phyloP scores from a whole-genome alignment of 805 yeast species.

The Saccharomyces eubayanus region DNA sequence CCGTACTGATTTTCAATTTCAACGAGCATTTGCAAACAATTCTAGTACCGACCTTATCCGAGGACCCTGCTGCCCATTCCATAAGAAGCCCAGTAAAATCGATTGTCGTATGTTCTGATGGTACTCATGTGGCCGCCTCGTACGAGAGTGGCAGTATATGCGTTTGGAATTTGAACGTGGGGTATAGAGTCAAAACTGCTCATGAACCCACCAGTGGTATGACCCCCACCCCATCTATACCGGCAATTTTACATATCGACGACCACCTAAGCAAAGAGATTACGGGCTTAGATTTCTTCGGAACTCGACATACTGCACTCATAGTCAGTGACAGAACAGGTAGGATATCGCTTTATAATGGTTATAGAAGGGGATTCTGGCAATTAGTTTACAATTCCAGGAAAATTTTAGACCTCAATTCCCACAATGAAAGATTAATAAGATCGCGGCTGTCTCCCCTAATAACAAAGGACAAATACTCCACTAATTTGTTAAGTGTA shows the following conservation, averaged over 20 bases:
- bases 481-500: conserved; percentile 17
- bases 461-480: not conserved
- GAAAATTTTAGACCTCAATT: conserved; percentile 6
- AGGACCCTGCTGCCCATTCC: conserved; percentile 2
- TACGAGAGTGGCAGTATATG: conserved; percentile 53
- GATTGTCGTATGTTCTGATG: conserved; percentile 58
- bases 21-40: conserved; percentile 48
- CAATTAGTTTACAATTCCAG: conserved; percentile 19
- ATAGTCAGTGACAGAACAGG: conserved; percentile 51
- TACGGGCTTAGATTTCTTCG: conserved; percentile 39
- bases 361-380: conserved; percentile 38
- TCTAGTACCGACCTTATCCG: conserved; percentile 14
- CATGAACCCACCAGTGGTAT: conserved; percentile 8
- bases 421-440: conserved; percentile 10
- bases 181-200: conserved; percentile 19
- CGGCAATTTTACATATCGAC: conserved; percentile 26
- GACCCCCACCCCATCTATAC: conserved; percentile 5
- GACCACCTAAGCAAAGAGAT: conserved; percentile 33
- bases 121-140: conserved; percentile 62
- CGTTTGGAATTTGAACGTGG: conserved; percentile 52
- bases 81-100: conserved; percentile 43
- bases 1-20: conserved; percentile 57
- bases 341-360: conserved; percentile 54
- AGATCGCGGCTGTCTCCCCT: conserved; percentile 9
- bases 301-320: conserved; percentile 47